Evolutionary conservation across 192 early-diverging fungal species (phyloP).

Genomic region (Backusella morwellensis): DNA sequence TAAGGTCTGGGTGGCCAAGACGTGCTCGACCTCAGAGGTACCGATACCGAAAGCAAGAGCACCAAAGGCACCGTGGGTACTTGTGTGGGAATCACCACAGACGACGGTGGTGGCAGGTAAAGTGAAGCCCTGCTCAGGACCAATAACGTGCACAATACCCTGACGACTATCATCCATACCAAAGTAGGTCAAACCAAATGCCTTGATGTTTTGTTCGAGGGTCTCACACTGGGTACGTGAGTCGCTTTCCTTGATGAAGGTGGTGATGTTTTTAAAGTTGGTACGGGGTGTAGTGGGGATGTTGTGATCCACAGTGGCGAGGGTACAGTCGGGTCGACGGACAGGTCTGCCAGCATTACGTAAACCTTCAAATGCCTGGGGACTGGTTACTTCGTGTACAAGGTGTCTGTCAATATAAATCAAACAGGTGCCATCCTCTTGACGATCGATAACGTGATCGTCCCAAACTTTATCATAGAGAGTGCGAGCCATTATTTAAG

Average conservation of each 20-base stretch:
- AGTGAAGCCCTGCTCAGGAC: conserved; percentile 74
- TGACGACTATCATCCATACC: conserved; percentile 67
- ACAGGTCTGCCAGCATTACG: conserved; percentile 53
- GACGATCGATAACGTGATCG: conserved; percentile 54
- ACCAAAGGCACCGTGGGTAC: conserved; percentile 74
- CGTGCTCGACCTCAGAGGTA: conserved; percentile 75
- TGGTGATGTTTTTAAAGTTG: conserved; percentile 52
- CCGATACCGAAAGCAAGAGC: conserved; percentile 74
- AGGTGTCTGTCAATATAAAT: conserved; percentile 74
- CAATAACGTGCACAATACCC: conserved; percentile 74
- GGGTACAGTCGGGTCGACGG: conserved; percentile 59
- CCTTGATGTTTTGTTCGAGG: conserved; percentile 60
- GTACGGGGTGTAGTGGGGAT: conserved; percentile 53
- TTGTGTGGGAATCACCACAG: conserved; percentile 73
- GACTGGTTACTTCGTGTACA: conserved; percentile 68
- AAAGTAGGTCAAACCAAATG: conserved; percentile 65
- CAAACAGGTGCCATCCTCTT: conserved; percentile 60
- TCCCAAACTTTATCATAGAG: conserved; percentile 71
- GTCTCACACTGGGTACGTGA: conserved; percentile 61
- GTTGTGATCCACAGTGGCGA: conserved; percentile 76
- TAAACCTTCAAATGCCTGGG: conserved; percentile 71
- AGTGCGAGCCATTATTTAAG: conserved; percentile 35
- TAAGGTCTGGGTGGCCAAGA: conserved; percentile 69
- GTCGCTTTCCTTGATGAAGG: conserved; percentile 63
- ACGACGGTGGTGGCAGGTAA: conserved; percentile 71